Evolutionary conservation across 768 basidiomycete genomes (phyloP).

Genomic region (Auricularia heimuer): DNA sequence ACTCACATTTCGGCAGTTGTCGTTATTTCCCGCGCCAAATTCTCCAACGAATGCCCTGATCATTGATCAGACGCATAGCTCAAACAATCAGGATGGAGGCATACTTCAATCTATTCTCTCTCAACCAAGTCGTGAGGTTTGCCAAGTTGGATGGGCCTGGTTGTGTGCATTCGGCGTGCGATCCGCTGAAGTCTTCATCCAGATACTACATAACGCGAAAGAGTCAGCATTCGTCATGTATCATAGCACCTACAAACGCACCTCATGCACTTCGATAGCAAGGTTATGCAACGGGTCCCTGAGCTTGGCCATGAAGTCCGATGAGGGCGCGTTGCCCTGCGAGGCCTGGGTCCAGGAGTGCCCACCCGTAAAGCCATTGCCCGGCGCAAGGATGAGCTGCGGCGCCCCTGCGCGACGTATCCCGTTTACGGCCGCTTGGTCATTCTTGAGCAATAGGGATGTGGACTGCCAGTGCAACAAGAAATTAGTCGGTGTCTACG

Average conservation of each 20-base stretch:
- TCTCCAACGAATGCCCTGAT: constrained; percentile 34
- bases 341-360: constrained; percentile 32
- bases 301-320: constrained; percentile 33
- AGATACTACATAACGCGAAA: neutral
- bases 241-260: neutral
- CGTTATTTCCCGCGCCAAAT: constrained; percentile 37
- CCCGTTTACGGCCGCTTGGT: constrained; percentile 36
- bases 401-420: constrained; percentile 31
- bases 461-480: constrained; percentile 21
- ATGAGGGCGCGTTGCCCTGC: constrained; percentile 26
- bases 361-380: constrained; percentile 38
- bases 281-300: constrained; percentile 32
- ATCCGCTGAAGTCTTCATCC: constrained; percentile 34
- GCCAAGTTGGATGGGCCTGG: constrained; percentile 36
- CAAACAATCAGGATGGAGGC: neutral
- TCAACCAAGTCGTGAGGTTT: constrained; percentile 31
- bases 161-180: constrained; percentile 33
- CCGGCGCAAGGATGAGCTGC: constrained; percentile 37
- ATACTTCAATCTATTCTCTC: constrained; percentile 34
- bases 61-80: neutral
- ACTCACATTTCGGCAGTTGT: constrained; percentile 21
- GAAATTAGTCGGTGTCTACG: neutral
- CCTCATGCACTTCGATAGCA: constrained; percentile 39
- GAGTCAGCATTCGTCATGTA: neutral
- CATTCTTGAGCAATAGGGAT: constrained; percentile 30